A percentile compares a stretch with the other conserved stretches of the same genome.
Conservation (phyloP, 768 basidiomycete species). For the Lactarius deliciosus region DNA sequence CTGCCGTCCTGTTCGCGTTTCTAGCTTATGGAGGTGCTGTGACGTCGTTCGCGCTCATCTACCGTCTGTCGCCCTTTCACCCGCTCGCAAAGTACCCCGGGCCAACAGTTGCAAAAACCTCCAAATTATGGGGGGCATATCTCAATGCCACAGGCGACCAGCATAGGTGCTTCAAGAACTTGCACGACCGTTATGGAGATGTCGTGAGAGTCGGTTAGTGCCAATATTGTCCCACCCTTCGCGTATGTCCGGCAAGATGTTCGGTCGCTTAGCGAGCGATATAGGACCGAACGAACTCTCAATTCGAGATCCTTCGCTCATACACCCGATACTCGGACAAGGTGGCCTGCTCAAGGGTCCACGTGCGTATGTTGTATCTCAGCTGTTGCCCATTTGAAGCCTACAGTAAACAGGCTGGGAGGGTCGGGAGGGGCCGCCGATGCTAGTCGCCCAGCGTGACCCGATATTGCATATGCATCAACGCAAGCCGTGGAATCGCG, state of each 20-base stretch:
- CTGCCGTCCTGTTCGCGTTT: not conserved
- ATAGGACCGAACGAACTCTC: slow-evolving; percentile 33
- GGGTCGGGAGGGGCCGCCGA: slow-evolving; percentile 33
- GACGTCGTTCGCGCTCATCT: not conserved
- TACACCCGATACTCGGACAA: slow-evolving; percentile 39
- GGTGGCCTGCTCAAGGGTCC: slow-evolving; percentile 46
- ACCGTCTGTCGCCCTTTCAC: slow-evolving; percentile 1
- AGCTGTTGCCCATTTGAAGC: slow-evolving; percentile 34
- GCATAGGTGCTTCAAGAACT: slow-evolving; percentile 34
- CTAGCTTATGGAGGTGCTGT: not conserved
- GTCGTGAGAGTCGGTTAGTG: slow-evolving; percentile 41
- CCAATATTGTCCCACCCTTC: not conserved
- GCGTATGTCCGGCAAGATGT: too few relatives aligned
- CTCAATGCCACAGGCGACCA: slow-evolving; percentile 32
- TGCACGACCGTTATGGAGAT: slow-evolving; percentile 42
- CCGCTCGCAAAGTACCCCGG: slow-evolving; percentile 38
- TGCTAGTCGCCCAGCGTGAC: slow-evolving; percentile 41
- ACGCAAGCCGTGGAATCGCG: slow-evolving; percentile 51
- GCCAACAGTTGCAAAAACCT: slow-evolving; percentile 33
- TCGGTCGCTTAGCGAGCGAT: not conserved
- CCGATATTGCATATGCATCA: slow-evolving; percentile 46
- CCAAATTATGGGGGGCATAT: slow-evolving; percentile 35
- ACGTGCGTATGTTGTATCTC: slow-evolving; percentile 31
- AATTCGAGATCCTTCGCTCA: slow-evolving; percentile 37
- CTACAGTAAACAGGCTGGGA: slow-evolving; percentile 44